These are phyloP conservation scores for Scedosporium apiospermum DNA, from an alignment of 2,329 filamentous ascomycete genomes.

Conservation along the genomic window DNA sequence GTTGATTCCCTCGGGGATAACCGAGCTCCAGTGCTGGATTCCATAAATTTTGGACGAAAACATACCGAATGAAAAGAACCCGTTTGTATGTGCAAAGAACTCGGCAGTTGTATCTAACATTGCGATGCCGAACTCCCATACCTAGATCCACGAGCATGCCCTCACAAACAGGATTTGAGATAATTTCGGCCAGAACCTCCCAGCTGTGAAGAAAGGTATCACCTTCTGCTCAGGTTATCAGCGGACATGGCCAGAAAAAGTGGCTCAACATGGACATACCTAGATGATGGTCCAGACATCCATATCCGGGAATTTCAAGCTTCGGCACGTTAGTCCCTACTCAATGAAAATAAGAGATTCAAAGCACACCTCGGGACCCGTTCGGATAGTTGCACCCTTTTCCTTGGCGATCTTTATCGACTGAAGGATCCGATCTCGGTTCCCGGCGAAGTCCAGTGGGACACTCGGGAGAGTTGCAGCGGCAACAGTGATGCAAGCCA, in stretches of 20 bases:
- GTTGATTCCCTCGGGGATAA: no score
- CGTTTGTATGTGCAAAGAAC: conserved; percentile 22
- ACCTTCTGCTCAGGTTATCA: conserved; percentile 8
- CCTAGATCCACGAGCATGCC: conserved; percentile 23
- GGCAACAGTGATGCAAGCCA: conserved; percentile 24
- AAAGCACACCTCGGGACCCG: conserved; percentile 35
- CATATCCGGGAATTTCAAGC: conserved; percentile 27
- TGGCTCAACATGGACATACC: conserved; percentile 9
- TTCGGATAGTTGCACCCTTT: conserved; percentile 51
- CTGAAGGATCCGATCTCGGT: conserved; percentile 52
- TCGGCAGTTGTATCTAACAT: conserved; percentile 27
- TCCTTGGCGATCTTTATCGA: conserved; percentile 51
- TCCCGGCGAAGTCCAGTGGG: conserved; percentile 54
- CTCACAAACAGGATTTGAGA: conserved; percentile 20
- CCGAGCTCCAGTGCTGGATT: no score
- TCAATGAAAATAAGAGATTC: background rate
- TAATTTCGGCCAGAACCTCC: conserved; percentile 22
- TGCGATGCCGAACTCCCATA: conserved; percentile 21
- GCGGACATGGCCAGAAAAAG: background rate
- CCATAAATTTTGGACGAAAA: no score
- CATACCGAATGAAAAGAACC: conserved; percentile 10
- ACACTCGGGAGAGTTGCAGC: conserved; percentile 24
- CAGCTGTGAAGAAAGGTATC: conserved; percentile 22
- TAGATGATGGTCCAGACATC: conserved; percentile 22
- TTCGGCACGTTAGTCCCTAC: conserved; percentile 4